Evolutionary conservation across 441 rosid species (phyloP).

Genomic region (Adansonia madagascariensis): DNA sequence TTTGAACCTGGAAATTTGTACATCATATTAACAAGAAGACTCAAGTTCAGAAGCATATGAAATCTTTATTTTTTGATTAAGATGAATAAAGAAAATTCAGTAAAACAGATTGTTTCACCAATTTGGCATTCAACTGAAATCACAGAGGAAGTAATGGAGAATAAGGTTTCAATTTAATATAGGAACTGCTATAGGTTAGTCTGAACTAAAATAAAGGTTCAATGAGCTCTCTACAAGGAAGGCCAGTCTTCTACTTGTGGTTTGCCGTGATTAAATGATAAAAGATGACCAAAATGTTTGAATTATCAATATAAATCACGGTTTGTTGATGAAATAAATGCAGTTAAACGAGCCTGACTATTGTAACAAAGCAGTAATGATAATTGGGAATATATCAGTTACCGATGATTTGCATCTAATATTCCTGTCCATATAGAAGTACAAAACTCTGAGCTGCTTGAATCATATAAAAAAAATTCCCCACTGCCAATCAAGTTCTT

Average conservation of each 20-base stretch:
- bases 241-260: background rate
- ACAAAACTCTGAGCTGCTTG: background rate
- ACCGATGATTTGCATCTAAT: background rate
- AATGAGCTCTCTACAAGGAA: constrained; percentile 10
- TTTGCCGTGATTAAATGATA: background rate
- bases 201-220: background rate
- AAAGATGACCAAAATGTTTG: background rate
- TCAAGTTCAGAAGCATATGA: background rate
- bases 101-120: constrained; percentile 6
- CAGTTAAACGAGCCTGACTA: background rate
- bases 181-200: background rate
- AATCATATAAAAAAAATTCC: background rate
- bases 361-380: background rate
- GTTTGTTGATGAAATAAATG: background rate
- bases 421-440: background rate
- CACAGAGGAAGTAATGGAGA: constrained; percentile 9
- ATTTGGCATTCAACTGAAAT: background rate
- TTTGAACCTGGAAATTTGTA: constrained; percentile 50
- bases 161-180: background rate
- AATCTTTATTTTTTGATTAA: background rate
- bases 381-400: background rate
- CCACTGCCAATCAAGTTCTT: background rate
- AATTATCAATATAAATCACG: background rate
- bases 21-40: constrained; percentile 27
- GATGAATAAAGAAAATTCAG: background rate